A percentile compares a stretch with the other conserved stretches of the same genome.
Conservation (phyloP, 2,329 filamentous ascomycete genomes). For the Calonectria multiphialidica region DNA sequence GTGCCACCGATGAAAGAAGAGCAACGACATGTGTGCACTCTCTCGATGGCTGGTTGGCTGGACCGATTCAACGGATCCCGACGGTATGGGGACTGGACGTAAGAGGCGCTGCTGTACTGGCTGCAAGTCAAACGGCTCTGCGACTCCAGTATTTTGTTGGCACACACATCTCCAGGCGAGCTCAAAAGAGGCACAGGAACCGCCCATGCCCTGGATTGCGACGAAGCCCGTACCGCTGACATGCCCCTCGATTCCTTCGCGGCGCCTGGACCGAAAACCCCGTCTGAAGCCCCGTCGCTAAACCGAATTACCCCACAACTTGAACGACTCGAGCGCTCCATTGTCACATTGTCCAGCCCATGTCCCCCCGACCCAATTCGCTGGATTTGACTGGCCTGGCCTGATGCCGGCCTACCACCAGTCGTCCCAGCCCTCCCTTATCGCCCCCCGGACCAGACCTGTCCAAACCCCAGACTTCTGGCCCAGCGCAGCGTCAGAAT, state of each 20-base stretch:
- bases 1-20: not conserved
- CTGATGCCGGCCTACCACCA: constrained; percentile 17
- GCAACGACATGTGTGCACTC: not conserved
- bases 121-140: not conserved
- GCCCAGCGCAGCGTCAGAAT: constrained; percentile 4
- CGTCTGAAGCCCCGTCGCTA: not conserved
- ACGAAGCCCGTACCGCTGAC: not conserved
- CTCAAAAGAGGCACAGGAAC: not conserved
- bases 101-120: not conserved
- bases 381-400: constrained; percentile 8
- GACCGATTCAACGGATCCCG: constrained; percentile 2
- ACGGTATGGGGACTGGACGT: not conserved
- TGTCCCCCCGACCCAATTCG: constrained; percentile 15
- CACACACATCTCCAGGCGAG: not conserved
- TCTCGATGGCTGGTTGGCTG: constrained; percentile 4
- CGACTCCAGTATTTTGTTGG: not conserved
- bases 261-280: constrained; percentile 14
- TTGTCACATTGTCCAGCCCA: constrained; percentile 8
- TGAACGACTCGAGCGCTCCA: not conserved
- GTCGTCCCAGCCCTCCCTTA: constrained; percentile 23
- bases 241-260: not conserved
- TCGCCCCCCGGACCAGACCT: constrained; percentile 10
- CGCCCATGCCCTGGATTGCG: not conserved
- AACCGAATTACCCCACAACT: constrained; percentile 19
- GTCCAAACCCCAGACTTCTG: constrained; percentile 25